These are phyloP conservation scores for Tricladium varicosporioides DNA, from an alignment of 2,329 filamentous ascomycete species.

Conservation along the genomic window DNA sequence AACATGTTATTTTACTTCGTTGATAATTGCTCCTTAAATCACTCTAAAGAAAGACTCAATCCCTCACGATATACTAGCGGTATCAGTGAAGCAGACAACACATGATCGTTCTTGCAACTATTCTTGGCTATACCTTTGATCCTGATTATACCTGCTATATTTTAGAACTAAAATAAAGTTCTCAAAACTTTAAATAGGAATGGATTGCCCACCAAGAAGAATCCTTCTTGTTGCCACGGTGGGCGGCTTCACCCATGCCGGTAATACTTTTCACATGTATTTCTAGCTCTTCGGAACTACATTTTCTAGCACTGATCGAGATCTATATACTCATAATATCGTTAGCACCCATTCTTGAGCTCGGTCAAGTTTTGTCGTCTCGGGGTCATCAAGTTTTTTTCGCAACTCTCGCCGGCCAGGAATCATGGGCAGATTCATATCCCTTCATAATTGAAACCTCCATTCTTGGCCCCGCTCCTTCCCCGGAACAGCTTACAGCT, in stretches of 20 bases:
- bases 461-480: conserved; percentile 33
- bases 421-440: conserved; percentile 32
- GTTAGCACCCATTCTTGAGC: conserved; percentile 37
- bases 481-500: conserved; percentile 30
- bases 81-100: too few relatives aligned
- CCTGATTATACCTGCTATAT: too few relatives aligned
- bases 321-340: not conserved
- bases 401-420: conserved; percentile 39
- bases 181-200: too few relatives aligned
- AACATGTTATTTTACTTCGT: too few relatives aligned
- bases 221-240: conserved; percentile 1
- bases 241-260: conserved; percentile 2
- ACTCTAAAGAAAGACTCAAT: too few relatives aligned
- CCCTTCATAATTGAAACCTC: conserved; percentile 34
- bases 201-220: not conserved
- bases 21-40: too few relatives aligned
- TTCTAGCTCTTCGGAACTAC: not conserved
- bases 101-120: too few relatives aligned
- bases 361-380: conserved; percentile 34
- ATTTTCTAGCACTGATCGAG: not conserved
- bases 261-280: not conserved
- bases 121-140: too few relatives aligned
- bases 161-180: too few relatives aligned
- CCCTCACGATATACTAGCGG: too few relatives aligned
- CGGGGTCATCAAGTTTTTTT: conserved; percentile 39